Percentiles rank a stretch among this genome's conserved stretches.
phyloP scores from a whole-genome alignment of 768 basidiomycete species.

The Mycena rebaudengoi region DNA sequence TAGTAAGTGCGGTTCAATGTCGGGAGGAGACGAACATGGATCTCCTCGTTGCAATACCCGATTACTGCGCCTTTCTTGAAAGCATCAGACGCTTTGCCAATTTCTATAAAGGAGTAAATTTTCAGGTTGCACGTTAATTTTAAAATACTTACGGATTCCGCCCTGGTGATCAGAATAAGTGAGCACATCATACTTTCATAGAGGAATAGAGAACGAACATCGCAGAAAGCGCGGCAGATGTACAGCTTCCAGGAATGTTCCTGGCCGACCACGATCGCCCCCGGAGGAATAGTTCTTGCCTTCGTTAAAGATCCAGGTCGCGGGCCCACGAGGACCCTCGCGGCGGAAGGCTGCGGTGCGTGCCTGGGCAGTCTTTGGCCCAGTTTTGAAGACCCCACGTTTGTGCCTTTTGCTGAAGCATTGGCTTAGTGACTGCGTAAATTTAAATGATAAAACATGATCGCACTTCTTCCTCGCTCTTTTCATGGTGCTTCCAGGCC shows the following conservation, averaged over 20 bases:
- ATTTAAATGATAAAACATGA: background rate
- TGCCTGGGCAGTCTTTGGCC: slow-evolving; percentile 62
- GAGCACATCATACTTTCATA: background rate
- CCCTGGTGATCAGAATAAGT: slow-evolving; percentile 46
- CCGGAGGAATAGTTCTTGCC: slow-evolving; percentile 66
- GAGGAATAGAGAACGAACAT: slow-evolving; percentile 49
- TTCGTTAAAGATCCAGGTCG: slow-evolving; percentile 69
- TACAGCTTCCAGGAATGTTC: slow-evolving; percentile 62
- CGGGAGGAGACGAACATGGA: slow-evolving; percentile 53
- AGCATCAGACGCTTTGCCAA: slow-evolving; percentile 69
- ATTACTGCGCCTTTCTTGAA: slow-evolving; percentile 72
- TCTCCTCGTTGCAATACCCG: slow-evolving; percentile 66
- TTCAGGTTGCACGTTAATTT: no score
- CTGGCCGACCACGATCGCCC: slow-evolving; percentile 65
- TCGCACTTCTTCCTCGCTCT: slow-evolving; percentile 64
- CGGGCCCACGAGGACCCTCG: slow-evolving; percentile 54
- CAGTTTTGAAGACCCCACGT: slow-evolving; percentile 62
- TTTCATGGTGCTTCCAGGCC: slow-evolving; percentile 64
- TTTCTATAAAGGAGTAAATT: no score
- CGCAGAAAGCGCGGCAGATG: slow-evolving; percentile 65
- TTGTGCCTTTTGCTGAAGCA: slow-evolving; percentile 55
- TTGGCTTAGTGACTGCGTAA: background rate
- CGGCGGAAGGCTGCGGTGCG: slow-evolving; percentile 59
- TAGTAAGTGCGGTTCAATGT: background rate
- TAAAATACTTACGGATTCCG: slow-evolving; percentile 57